Evolutionary conservation across 352 stramenopile genomes (phyloP).

Genomic region (Globisporangium perplexum): DNA sequence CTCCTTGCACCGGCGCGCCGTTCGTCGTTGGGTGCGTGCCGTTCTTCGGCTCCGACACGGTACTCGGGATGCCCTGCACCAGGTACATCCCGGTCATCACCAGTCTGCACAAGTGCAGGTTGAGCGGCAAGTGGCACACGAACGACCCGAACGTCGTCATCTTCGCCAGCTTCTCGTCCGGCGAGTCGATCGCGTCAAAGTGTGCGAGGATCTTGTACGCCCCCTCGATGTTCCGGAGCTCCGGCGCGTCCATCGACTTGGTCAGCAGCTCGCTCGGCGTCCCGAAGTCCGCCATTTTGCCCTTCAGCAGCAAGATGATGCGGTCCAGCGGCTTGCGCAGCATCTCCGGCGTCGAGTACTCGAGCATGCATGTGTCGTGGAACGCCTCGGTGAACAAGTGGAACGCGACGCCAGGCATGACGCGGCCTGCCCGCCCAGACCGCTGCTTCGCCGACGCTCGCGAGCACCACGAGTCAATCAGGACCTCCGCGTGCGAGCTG

Average conservation of each 20-base stretch:
- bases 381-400: constrained; percentile 85
- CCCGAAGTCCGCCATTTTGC: constrained; percentile 62
- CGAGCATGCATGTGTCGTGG: constrained; percentile 54
- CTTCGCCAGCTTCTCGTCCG: constrained; percentile 39
- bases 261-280: constrained; percentile 59
- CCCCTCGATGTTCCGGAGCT: constrained; percentile 62
- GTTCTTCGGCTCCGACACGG: not conserved
- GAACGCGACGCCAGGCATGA: constrained; percentile 89
- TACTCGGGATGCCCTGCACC: constrained; percentile 19
- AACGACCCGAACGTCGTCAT: constrained; percentile 79
- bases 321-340: constrained; percentile 79
- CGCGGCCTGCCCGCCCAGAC: constrained; percentile 87
- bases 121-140: constrained; percentile 74
- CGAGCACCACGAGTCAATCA: constrained; percentile 91
- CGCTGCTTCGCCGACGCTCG: constrained; percentile 86
- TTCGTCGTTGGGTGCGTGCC: not conserved
- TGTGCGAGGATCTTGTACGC: constrained; percentile 72
- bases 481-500: constrained; percentile 60
- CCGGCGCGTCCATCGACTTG: constrained; percentile 60
- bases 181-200: constrained; percentile 63
- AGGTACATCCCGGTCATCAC: constrained; percentile 59
- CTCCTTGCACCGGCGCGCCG: not conserved
- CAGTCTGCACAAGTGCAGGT: constrained; percentile 64
- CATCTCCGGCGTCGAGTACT: constrained; percentile 79
- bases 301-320: constrained; percentile 75